These are phyloP conservation scores for Prunus salicina DNA, from an alignment of 306 rosid species.

Conservation along the genomic window DNA sequence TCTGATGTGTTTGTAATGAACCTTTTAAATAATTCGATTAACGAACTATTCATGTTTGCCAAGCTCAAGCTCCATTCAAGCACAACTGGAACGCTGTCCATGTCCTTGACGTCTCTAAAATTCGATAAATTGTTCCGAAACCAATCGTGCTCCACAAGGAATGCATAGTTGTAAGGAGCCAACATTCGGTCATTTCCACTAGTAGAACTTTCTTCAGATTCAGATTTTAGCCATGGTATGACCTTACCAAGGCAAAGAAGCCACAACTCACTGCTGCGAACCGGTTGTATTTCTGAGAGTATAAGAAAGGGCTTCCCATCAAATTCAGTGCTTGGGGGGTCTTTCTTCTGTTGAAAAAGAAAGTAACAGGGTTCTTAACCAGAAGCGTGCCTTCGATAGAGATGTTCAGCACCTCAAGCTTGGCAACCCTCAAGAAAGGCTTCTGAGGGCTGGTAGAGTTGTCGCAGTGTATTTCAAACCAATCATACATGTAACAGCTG, in stretches of 20 bases:
- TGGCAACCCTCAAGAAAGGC: slow-evolving; percentile 8
- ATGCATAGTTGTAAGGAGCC: not conserved
- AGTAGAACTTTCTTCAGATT: not conserved
- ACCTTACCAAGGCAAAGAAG: not conserved
- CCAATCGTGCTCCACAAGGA: slow-evolving; percentile 15
- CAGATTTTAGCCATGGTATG: not conserved
- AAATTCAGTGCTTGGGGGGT: not conserved
- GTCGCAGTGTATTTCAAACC: slow-evolving; percentile 42
- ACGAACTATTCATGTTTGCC: too few relatives aligned
- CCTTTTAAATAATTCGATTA: too few relatives aligned
- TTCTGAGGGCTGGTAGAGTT: not conserved
- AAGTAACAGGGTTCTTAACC: slow-evolving; percentile 20
- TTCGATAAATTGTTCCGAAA: not conserved
- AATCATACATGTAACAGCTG: slow-evolving; percentile 19
- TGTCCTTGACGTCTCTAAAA: not conserved
- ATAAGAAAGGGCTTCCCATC: not conserved
- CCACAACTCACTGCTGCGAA: slow-evolving; percentile 17
- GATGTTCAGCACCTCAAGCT: slow-evolving; percentile 4
- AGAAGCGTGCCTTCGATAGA: not conserved
- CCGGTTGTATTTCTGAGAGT: not conserved
- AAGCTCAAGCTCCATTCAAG: slow-evolving; percentile 13
- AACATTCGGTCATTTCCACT: not conserved
- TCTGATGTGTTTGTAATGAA: too few relatives aligned
- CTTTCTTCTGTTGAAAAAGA: not conserved
- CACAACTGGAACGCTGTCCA: slow-evolving; percentile 9